A percentile compares a stretch with the other conserved stretches of the same genome.
Evolutionary conservation across 1,284 basidiomycete species (phyloP).

Genomic region (Sporisorium scitamineum): DNA sequence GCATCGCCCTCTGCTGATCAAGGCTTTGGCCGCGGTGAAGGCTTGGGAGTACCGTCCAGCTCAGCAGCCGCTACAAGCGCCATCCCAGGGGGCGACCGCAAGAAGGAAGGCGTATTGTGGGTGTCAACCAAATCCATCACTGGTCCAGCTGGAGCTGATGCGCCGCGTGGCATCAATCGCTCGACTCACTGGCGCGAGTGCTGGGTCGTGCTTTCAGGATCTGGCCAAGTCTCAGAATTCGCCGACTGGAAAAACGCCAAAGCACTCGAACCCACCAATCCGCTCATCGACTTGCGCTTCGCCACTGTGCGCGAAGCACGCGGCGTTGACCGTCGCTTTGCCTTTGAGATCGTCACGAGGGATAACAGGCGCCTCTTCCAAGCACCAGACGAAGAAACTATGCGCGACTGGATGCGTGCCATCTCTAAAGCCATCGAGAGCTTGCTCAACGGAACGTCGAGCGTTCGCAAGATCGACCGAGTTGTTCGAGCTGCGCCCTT

Average conservation of each 20-base stretch:
- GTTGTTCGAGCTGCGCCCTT: slow-evolving; percentile 41
- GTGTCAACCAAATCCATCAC: slow-evolving; percentile 51
- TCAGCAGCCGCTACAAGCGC: background rate
- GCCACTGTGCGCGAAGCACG: slow-evolving; percentile 64
- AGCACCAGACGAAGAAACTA: slow-evolving; percentile 71
- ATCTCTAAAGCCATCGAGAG: slow-evolving; percentile 73
- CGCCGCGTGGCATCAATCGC: slow-evolving; percentile 52
- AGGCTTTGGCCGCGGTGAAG: background rate
- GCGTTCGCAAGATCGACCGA: slow-evolving; percentile 60
- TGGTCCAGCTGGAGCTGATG: slow-evolving; percentile 49
- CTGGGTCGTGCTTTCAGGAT: slow-evolving; percentile 63
- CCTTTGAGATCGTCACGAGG: slow-evolving; percentile 73
- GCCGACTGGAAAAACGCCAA: slow-evolving; percentile 62
- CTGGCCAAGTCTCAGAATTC: slow-evolving; percentile 59
- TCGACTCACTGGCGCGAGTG: slow-evolving; percentile 55
- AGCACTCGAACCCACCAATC: slow-evolving; percentile 48
- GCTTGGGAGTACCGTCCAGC: background rate
- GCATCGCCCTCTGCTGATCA: background rate
- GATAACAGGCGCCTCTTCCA: slow-evolving; percentile 72
- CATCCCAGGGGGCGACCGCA: slow-evolving; percentile 37
- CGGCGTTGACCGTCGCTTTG: slow-evolving; percentile 59
- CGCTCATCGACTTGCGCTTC: slow-evolving; percentile 65
- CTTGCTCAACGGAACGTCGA: slow-evolving; percentile 71
- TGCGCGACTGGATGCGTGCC: slow-evolving; percentile 72
- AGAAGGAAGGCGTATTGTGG: slow-evolving; percentile 63